Percentiles rank a stretch among this genome's conserved stretches.
These are phyloP conservation scores for Podochytrium sp. DNA, from an alignment of 192 early-diverging fungal species.

Conservation along the genomic window DNA sequence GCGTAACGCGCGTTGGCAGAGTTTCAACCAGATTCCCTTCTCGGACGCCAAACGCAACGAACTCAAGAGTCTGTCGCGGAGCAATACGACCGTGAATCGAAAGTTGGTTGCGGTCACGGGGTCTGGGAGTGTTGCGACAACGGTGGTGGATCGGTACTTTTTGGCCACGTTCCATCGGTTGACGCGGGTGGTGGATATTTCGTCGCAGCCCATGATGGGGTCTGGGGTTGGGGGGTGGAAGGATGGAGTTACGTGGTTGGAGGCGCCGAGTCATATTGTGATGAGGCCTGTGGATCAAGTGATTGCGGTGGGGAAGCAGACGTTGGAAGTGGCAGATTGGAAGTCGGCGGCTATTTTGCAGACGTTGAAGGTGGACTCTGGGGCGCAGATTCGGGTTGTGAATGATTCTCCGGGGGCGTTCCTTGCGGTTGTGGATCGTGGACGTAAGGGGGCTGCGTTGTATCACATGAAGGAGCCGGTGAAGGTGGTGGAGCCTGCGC, in stretches of 20 bases:
- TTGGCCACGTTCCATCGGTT: slow-evolving; percentile 55
- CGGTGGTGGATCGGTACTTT: slow-evolving; percentile 51
- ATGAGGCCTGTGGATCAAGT: slow-evolving; percentile 56
- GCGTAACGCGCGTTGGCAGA: slow-evolving; percentile 51
- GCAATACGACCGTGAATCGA: slow-evolving; percentile 53
- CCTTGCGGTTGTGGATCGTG: slow-evolving; percentile 39
- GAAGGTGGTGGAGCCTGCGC: neutral
- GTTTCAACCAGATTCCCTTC: slow-evolving; percentile 64
- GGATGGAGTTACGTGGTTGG: slow-evolving; percentile 57
- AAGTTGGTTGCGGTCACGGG: slow-evolving; percentile 58
- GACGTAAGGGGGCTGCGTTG: slow-evolving; percentile 43
- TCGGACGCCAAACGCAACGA: slow-evolving; percentile 49
- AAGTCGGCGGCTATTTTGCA: slow-evolving; percentile 46
- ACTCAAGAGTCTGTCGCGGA: slow-evolving; percentile 36
- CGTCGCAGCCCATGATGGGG: slow-evolving; percentile 57
- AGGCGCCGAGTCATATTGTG: slow-evolving; percentile 46
- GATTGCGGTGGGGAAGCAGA: slow-evolving; percentile 44
- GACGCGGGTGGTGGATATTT: slow-evolving; percentile 53
- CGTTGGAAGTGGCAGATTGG: slow-evolving; percentile 59
- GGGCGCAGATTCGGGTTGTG: slow-evolving; percentile 34
- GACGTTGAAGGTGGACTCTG: slow-evolving; percentile 39
- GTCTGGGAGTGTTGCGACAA: slow-evolving; percentile 9
- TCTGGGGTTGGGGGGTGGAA: slow-evolving; percentile 61
- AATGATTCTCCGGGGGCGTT: slow-evolving; percentile 29
- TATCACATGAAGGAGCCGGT: slow-evolving; percentile 47